Conservation (phyloP, 352 stramenopile genomes). For the Blastocystis sp. region DNA sequence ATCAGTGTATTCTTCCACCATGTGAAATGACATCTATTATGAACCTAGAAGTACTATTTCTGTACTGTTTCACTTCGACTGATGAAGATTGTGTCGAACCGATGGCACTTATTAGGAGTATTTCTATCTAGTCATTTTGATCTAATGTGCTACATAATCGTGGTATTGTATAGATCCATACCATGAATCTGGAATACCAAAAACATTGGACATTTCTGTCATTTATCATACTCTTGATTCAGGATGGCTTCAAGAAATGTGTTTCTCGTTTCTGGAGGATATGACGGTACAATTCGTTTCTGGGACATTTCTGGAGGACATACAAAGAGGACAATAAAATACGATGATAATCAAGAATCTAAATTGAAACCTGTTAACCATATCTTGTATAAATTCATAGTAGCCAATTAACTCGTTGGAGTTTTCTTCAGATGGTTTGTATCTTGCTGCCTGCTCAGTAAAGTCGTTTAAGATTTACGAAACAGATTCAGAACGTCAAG, state of each 20-base stretch:
- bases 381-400: neutral
- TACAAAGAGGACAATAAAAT: constrained; percentile 47
- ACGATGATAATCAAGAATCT: constrained; percentile 32
- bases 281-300: constrained; percentile 43
- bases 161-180: too few relatives aligned
- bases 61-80: too few relatives aligned
- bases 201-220: too few relatives aligned
- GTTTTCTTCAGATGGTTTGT: constrained; percentile 29
- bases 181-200: too few relatives aligned
- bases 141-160: too few relatives aligned
- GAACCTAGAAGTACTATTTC: too few relatives aligned
- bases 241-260: constrained; percentile 45
- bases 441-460: constrained; percentile 1
- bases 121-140: too few relatives aligned
- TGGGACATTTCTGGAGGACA: constrained; percentile 60
- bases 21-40: too few relatives aligned
- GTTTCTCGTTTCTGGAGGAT: constrained; percentile 31
- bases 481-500: constrained; percentile 32
- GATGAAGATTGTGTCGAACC: too few relatives aligned
- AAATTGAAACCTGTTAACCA: neutral
- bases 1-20: too few relatives aligned
- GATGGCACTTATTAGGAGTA: too few relatives aligned
- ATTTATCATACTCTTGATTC: too few relatives aligned
- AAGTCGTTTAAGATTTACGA: constrained; percentile 59
- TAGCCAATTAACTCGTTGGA: constrained; percentile 43